These are phyloP conservation scores for Lithospermum erythrorhizon DNA, from an alignment of 257 asterid genomes.

Conservation along the genomic window DNA sequence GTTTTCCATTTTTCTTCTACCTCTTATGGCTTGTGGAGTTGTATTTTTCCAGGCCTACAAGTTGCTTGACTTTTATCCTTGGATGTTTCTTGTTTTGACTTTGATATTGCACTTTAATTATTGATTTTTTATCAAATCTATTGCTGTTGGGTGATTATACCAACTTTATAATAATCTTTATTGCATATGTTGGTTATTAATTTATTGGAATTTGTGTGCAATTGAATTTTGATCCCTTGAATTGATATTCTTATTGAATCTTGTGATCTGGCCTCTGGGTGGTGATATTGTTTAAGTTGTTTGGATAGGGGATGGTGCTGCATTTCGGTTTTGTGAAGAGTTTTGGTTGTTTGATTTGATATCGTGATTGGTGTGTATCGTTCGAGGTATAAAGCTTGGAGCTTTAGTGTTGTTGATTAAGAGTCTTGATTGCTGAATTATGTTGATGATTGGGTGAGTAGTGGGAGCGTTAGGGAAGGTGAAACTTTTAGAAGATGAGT, in stretches of 20 bases:
- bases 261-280: slow-evolving; percentile 34
- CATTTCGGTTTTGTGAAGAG: not conserved
- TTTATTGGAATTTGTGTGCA: slow-evolving; percentile 1
- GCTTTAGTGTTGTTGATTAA: slow-evolving; percentile 4
- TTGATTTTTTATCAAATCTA: slow-evolving; percentile 8
- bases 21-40: not conserved
- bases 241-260: slow-evolving; percentile 7
- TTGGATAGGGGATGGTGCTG: not conserved
- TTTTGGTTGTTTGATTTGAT: not conserved
- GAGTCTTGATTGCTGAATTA: slow-evolving; percentile 11
- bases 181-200: not conserved
- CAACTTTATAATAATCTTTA: not conserved
- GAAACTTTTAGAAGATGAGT: slow-evolving; percentile 39
- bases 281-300: not conserved
- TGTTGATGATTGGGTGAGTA: slow-evolving; percentile 12
- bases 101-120: slow-evolving; percentile 7
- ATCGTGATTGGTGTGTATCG: not conserved
- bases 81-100: not conserved
- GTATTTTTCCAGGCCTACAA: not conserved
- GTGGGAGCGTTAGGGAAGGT: slow-evolving; percentile 7
- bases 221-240: slow-evolving; percentile 6
- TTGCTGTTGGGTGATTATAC: slow-evolving; percentile 1
- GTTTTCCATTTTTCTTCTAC: too few species aligned
- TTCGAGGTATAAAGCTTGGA: too few species aligned
- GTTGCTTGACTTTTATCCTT: not conserved